Evolutionary conservation across 2,329 filamentous ascomycete genomes (phyloP), one percentile per base, ranked within the genome.

Genomic region (Aspergillus carbonarius): DNA sequence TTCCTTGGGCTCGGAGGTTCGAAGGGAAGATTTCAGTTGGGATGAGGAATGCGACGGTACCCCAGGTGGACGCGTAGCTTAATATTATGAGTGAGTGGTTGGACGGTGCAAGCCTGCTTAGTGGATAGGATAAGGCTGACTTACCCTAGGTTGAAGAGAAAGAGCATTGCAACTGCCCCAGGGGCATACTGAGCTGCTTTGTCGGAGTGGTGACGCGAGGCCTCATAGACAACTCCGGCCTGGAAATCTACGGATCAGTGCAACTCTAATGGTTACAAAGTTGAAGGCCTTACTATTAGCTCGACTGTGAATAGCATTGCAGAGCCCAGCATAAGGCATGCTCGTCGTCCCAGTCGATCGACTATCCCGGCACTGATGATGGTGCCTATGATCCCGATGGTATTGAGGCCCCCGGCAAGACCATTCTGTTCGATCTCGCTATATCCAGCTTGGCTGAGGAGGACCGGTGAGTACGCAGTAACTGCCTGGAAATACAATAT

Each of bases 11-110:
- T 20, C 84, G 78, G 53, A 85, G 77, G 44, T 83, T 80, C 15
- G 78, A 81, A 1, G 83, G 79, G 71, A 83, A 86, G 57, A 86
- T 84, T 68, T 86, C 83, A 0, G 83, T 84, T 0, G 80, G 81
- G 4, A 82, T 67, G 6, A 83, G 69, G 63, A 81, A 83, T 2
- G 80, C 79, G 6, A 81, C 82, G 0, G 81, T 78, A 2, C 81
- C 81, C 70, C 82, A 84, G 39, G 77, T 76, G 3, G 82, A 71
- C 55, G 82, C 82, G 69, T 82, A 83, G 13, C 67, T 70, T 23
- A 12, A 42, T 39, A 6, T 7, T 6, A 5, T n/a, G 37, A 20
- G 17, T 17, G 18, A 9, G 30, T 10, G 30, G 9, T 1, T 32
- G 30, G 1, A 32, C n/a, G 34, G 23, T 23, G 13, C 18, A 18